Percentiles rank a stretch among this genome's conserved stretches.
Evolutionary conservation across 352 stramenopile species (phyloP).

Genomic region (Globisporangium rhizosaccharum): DNA sequence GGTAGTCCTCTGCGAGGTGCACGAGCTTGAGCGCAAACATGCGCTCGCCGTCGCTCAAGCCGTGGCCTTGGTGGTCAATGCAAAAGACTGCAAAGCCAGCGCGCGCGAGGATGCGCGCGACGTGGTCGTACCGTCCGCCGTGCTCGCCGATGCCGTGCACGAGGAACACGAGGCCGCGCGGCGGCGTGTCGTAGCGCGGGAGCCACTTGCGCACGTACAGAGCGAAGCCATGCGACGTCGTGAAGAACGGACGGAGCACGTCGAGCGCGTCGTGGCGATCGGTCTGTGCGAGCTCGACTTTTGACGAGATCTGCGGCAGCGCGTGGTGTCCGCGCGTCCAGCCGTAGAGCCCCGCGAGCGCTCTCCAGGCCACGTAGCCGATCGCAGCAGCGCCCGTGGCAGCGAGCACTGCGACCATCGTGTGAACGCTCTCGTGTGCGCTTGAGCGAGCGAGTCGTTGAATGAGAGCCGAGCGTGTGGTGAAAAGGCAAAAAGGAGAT

Average conservation of each 20-base stretch:
- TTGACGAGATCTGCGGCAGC: conserved; percentile 13
- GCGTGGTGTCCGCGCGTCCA: conserved; percentile 13
- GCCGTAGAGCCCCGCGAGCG: conserved; percentile 2
- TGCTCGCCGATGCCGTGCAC: conserved; percentile 57
- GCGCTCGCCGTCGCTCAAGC: conserved; percentile 51
- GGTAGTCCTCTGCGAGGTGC: conserved; percentile 42
- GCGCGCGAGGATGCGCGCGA: conserved; percentile 28
- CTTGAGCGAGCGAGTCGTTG: too few species aligned
- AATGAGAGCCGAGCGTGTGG: too few species aligned
- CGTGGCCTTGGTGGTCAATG: conserved; percentile 58
- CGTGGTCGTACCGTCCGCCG: conserved; percentile 40
- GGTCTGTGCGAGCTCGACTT: conserved; percentile 1
- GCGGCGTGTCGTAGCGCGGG: conserved; percentile 16
- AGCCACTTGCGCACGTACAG: conserved; percentile 46
- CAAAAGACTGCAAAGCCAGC: conserved; percentile 45
- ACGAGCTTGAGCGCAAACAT: conserved; percentile 39
- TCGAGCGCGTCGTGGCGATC: conserved; percentile 5
- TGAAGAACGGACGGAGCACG: conserved; percentile 25
- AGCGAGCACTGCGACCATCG: conserved; percentile 11
- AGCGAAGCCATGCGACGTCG: conserved; percentile 30
- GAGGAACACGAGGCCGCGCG: conserved; percentile 41
- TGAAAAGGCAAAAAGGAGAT: too few species aligned
- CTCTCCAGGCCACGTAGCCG: conserved; percentile 13
- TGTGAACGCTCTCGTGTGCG: neutral
- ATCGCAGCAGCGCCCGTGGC: conserved; percentile 14